Evolutionary conservation across 2,329 filamentous ascomycete genomes (phyloP), one percentile per base, ranked within the genome.

Genomic region (Blastomyces parvus): DNA sequence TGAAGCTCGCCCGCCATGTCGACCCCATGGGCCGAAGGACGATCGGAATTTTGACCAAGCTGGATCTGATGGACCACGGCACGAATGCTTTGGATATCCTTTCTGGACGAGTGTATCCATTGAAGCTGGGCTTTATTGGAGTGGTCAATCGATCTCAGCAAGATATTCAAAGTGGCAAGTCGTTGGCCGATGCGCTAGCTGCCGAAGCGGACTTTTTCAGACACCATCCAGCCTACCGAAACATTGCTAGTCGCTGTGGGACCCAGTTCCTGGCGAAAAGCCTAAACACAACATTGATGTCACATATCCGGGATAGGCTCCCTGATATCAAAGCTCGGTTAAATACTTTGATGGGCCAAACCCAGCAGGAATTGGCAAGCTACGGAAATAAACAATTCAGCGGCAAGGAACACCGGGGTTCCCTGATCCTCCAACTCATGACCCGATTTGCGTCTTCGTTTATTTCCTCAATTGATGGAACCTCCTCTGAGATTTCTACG

Each of bases 291-390:
- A 99, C 94, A 14, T 83, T 99, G 67, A 97, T 99, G 94, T 80
- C 86, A 27, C 94, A 99, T 73, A 99, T 99, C 73, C 89, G 94
- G 65, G 94, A 99, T 74, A 86, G 94, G 57, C 80, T 99, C 70
- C 94, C 94, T 38, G 94, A 99, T 75, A 99, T 99, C 81, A 99
- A 99, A 79, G 94, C 94, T 59, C 88, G 94, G 62, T 83, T 99
- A 66, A 99, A 99, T 77, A 99, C 94, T 0, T 81, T 99, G 60
- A 99, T 99, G 94, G 94, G 94, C n/a, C 94, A 99, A 77, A 97
- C 94, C 59, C 94, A 99, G 74, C 94, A 99, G 79, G 94, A 99
- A 76, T 83, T 99, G 63, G 94, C 94, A 53, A 96, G 93, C 76
- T 99, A 99, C 73, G 94, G 94, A 46, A 95, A 97, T 74, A 96